phyloP scores from a whole-genome alignment of 2,329 filamentous ascomycete species.

The Aspergillus pseudoglaucus region DNA sequence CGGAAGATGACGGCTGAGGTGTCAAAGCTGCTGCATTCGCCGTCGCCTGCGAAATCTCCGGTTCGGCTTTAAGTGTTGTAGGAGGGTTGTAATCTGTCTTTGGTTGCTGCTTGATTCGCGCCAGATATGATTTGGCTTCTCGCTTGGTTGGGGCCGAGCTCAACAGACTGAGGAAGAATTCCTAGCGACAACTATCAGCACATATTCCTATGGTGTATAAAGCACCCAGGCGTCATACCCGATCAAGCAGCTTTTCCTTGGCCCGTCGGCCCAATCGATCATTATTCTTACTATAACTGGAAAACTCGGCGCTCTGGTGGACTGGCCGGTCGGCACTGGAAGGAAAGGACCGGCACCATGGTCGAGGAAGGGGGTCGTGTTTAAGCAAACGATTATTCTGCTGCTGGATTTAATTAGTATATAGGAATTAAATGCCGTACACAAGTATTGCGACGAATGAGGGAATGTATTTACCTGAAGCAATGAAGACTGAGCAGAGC shows the following conservation, averaged over 20 bases:
- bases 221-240: constrained; percentile 19
- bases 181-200: constrained; percentile 43
- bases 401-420: constrained; percentile 12
- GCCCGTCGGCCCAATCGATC: constrained; percentile 33
- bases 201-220: too few species aligned
- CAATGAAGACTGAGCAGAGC: constrained; percentile 22
- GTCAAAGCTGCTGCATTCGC: constrained; percentile 8
- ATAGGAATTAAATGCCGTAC: neutral
- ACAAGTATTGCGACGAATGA: neutral
- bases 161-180: constrained; percentile 79
- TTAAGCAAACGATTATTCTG: constrained; percentile 14
- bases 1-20: constrained; percentile 50
- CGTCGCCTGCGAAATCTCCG: constrained; percentile 15
- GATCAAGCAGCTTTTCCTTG: constrained; percentile 40
- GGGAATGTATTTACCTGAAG: constrained; percentile 18
- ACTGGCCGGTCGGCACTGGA: constrained; percentile 13
- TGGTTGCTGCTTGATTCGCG: constrained; percentile 62
- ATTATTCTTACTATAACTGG: constrained; percentile 19
- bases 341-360: constrained; percentile 9
- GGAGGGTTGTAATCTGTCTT: constrained; percentile 14
- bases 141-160: constrained; percentile 86
- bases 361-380: constrained; percentile 4
- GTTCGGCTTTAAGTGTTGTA: constrained; percentile 22
- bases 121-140: constrained; percentile 85
- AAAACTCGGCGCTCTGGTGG: constrained; percentile 26